A percentile compares a stretch with the other conserved stretches of the same genome.
Conservation (phyloP, 2,329 filamentous ascomycete species). For the Xylariaceae sp. region DNA sequence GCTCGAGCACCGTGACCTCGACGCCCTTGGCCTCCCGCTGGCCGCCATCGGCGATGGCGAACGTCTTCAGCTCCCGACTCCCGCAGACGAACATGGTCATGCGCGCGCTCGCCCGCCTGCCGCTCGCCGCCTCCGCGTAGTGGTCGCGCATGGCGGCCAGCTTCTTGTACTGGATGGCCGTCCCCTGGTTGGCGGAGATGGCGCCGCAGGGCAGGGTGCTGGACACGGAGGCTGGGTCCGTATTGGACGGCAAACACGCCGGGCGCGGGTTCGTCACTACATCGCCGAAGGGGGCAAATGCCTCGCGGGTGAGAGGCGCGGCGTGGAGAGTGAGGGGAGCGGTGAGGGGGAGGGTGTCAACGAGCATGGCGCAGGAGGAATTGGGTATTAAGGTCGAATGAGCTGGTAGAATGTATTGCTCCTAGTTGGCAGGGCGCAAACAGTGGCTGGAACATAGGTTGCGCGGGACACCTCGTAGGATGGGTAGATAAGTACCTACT, state of each 20-base stretch:
- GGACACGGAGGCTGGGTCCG: slow-evolving; percentile 14
- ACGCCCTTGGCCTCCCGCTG: slow-evolving; percentile 40
- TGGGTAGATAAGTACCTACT: no score
- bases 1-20: slow-evolving; percentile 70
- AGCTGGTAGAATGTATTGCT: no score
- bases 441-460: no score
- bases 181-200: slow-evolving; percentile 75
- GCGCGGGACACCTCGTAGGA: no score
- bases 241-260: slow-evolving; percentile 41
- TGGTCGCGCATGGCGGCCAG: slow-evolving; percentile 70
- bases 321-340: slow-evolving; percentile 45
- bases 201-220: slow-evolving; percentile 40
- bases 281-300: slow-evolving; percentile 77
- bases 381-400: no score
- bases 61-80: slow-evolving; percentile 43
- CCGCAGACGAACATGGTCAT: slow-evolving; percentile 91
- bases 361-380: slow-evolving; percentile 24
- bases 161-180: slow-evolving; percentile 79
- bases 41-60: slow-evolving; percentile 3
- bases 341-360: slow-evolving; percentile 19
- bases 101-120: slow-evolving; percentile 52
- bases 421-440: no score
- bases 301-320: slow-evolving; percentile 60
- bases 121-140: slow-evolving; percentile 63
- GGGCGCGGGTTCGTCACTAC: slow-evolving; percentile 72